Evolutionary conservation across 2,329 filamentous ascomycete species (phyloP).

Genomic region (Alternaria sp.): DNA sequence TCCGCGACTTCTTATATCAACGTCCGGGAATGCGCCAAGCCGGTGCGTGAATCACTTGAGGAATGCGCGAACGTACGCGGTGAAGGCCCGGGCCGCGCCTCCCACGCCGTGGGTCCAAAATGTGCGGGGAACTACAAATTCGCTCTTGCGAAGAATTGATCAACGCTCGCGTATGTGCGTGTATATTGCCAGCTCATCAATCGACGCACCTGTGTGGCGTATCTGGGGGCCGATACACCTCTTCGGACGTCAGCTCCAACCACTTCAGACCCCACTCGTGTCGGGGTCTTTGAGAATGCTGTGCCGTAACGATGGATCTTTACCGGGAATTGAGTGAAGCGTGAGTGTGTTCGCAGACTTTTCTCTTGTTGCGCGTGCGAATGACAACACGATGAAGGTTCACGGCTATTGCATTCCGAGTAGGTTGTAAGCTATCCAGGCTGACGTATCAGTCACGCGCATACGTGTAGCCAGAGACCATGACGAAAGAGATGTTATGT

Average conservation of each 20-base stretch:
- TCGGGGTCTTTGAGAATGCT: background rate
- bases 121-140: background rate
- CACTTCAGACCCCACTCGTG: background rate
- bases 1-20: background rate
- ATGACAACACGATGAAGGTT: background rate
- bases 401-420: background rate
- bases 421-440: background rate
- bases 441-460: background rate
- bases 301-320: background rate
- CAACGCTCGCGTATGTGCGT: background rate
- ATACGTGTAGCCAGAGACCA: background rate
- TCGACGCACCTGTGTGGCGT: background rate
- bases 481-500: background rate
- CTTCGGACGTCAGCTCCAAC: background rate
- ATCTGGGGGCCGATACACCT: background rate
- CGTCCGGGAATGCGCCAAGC: background rate
- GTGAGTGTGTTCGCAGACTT: background rate
- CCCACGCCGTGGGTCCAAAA: background rate
- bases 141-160: background rate
- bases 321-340: accelerated
- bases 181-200: background rate
- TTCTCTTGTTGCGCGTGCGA: background rate
- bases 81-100: background rate
- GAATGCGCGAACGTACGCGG: background rate
- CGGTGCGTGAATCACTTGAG: background rate